These are phyloP conservation scores for Ochetophila trinervis DNA, from an alignment of 306 rosid species.

Conservation along the genomic window DNA sequence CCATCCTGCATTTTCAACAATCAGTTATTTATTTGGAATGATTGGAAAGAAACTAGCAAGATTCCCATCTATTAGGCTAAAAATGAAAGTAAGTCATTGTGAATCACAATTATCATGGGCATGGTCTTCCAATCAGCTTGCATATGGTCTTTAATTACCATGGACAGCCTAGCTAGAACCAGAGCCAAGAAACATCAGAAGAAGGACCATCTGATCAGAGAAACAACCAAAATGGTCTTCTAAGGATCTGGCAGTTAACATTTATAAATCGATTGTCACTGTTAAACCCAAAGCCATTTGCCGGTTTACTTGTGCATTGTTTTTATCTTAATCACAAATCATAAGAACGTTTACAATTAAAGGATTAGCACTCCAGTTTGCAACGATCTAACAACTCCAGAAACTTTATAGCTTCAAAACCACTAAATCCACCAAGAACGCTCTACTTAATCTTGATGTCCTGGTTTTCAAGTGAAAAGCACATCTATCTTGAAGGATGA, in stretches of 20 bases:
- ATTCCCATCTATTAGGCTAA: constrained; percentile 2
- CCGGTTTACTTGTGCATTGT: no score
- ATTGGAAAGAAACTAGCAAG: constrained; percentile 3
- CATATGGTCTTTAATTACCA: constrained; percentile 2
- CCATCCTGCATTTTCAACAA: constrained; percentile 12
- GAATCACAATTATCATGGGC: neutral
- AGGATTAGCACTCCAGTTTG: no score
- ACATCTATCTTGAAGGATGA: no score
- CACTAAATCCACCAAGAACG: no score
- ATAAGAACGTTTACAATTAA: no score
- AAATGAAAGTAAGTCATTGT: constrained; percentile 4
- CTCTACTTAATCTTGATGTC: no score
- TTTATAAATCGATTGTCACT: no score
- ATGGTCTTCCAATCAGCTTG: constrained; percentile 8
- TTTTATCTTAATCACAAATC: no score
- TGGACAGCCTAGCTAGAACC: constrained; percentile 1
- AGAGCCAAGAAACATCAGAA: neutral
- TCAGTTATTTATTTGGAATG: constrained; percentile 21
- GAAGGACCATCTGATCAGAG: neutral
- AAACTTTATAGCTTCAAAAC: no score
- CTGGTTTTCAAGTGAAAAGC: no score
- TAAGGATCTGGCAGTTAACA: neutral
- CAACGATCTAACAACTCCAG: no score
- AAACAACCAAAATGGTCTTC: constrained; percentile 4
- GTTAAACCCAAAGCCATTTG: no score